These are phyloP conservation scores for Willaertia magna DNA, from an alignment of 208 protist genomes.

Conservation along the genomic window DNA sequence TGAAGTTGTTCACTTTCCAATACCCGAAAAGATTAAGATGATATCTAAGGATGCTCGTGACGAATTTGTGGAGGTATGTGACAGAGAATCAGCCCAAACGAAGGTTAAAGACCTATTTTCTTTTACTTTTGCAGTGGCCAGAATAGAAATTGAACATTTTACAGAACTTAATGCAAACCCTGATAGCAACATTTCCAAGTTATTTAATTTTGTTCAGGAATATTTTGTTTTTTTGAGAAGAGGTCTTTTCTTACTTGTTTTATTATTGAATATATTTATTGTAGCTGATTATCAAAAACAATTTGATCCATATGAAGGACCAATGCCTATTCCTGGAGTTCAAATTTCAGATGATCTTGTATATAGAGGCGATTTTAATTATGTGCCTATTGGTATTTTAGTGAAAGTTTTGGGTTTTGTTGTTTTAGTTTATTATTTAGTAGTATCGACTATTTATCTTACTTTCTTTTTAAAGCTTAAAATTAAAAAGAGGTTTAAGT, in stretches of 20 bases:
- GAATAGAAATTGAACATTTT: background rate
- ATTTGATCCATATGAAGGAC: background rate
- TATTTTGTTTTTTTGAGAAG: background rate
- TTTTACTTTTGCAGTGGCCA: background rate
- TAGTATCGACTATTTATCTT: background rate
- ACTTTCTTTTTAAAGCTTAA: background rate
- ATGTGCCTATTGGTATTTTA: background rate
- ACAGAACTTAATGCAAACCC: background rate
- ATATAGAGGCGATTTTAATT: background rate
- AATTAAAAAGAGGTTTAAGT: background rate
- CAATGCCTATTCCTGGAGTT: background rate
- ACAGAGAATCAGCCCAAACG: background rate
- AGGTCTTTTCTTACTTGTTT: background rate
- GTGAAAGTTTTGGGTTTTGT: background rate
- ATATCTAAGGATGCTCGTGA: background rate
- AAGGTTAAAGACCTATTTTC: background rate
- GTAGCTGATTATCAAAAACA: background rate
- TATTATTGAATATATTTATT: background rate
- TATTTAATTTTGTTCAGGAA: background rate
- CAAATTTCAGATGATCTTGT: background rate
- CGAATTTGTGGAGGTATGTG: background rate
- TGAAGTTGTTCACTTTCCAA: background rate
- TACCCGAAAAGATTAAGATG: background rate
- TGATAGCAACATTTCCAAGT: background rate
- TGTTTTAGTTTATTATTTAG: background rate